Conservation (phyloP, 2,329 filamentous ascomycete species). For the Claviceps pazoutovae region DNA sequence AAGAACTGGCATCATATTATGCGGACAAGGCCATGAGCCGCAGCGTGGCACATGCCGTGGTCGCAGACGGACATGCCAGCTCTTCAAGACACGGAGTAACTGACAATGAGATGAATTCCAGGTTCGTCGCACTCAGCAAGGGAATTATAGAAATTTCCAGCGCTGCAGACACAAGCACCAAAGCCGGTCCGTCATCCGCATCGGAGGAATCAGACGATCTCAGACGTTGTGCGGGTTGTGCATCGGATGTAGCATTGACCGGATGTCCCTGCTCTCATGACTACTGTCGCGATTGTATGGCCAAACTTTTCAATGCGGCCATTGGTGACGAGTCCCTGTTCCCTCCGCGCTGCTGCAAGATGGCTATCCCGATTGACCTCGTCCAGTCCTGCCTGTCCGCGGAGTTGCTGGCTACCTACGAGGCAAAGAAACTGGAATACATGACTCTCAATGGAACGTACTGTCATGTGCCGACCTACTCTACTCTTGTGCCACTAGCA, state of each 20-base stretch:
- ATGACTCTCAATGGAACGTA: conserved; percentile 34
- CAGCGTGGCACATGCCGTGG: conserved; percentile 9
- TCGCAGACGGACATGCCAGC: conserved; percentile 2
- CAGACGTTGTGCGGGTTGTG: conserved; percentile 2
- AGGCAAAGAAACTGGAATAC: conserved; percentile 33
- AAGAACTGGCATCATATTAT: not conserved
- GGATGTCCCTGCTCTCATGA: conserved; percentile 20
- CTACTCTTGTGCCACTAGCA: conserved; percentile 27
- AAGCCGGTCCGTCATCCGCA: no score
- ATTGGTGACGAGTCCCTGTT: conserved; percentile 37
- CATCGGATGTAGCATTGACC: not conserved
- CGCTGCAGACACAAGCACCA: no score
- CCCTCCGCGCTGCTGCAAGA: conserved; percentile 38
- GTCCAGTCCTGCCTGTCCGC: conserved; percentile 22
- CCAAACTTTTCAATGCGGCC: conserved; percentile 26
- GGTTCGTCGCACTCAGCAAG: no score
- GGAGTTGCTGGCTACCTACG: conserved; percentile 22
- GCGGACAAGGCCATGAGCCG: conserved; percentile 8
- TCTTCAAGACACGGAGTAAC: no score
- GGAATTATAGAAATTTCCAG: not conserved
- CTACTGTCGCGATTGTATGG: conserved; percentile 38
- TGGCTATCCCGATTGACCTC: conserved; percentile 23
- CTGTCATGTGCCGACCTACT: conserved; percentile 31
- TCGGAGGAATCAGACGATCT: not conserved
- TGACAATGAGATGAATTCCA: no score